These are phyloP conservation scores for Suillus alpinus DNA, from an alignment of 768 basidiomycete genomes.

Conservation along the genomic window DNA sequence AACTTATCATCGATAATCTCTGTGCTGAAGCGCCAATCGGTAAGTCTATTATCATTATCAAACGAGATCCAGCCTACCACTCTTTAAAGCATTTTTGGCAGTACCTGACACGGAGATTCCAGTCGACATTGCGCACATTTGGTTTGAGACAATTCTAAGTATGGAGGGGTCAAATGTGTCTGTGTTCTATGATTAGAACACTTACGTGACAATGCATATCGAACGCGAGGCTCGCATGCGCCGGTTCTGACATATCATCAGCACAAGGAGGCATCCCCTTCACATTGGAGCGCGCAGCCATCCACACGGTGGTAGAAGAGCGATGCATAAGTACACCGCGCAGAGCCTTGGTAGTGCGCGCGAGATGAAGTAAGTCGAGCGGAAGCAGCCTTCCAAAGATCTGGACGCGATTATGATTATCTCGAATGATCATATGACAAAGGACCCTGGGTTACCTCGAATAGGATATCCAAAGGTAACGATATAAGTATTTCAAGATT, in stretches of 20 bases:
- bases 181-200: neutral
- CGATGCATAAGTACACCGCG: slow-evolving; percentile 25
- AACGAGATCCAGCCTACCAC: neutral
- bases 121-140: slow-evolving; percentile 5
- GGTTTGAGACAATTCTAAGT: slow-evolving; percentile 3
- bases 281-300: slow-evolving; percentile 19
- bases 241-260: slow-evolving; percentile 25
- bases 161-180: neutral
- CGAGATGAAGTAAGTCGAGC: slow-evolving; percentile 29
- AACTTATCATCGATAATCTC: neutral
- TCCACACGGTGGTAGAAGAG: slow-evolving; percentile 23
- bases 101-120: slow-evolving; percentile 5
- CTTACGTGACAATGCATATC: slow-evolving; percentile 30
- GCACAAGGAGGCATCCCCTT: slow-evolving; percentile 25
- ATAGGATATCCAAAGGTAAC: slow-evolving; percentile 19
- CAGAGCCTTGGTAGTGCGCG: slow-evolving; percentile 29
- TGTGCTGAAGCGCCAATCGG: neutral
- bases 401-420: slow-evolving; percentile 1
- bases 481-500: slow-evolving; percentile 18
- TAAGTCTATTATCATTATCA: neutral
- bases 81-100: slow-evolving; percentile 5
- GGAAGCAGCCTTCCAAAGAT: slow-evolving; percentile 30
- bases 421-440: slow-evolving; percentile 13
- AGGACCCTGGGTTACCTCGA: slow-evolving; percentile 17
- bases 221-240: slow-evolving; percentile 29